Evolutionary conservation across 225 moss, liverwort and hornwort genomes (phyloP), one percentile per base, ranked within the genome.

Genomic region (Bryum argenteum): DNA sequence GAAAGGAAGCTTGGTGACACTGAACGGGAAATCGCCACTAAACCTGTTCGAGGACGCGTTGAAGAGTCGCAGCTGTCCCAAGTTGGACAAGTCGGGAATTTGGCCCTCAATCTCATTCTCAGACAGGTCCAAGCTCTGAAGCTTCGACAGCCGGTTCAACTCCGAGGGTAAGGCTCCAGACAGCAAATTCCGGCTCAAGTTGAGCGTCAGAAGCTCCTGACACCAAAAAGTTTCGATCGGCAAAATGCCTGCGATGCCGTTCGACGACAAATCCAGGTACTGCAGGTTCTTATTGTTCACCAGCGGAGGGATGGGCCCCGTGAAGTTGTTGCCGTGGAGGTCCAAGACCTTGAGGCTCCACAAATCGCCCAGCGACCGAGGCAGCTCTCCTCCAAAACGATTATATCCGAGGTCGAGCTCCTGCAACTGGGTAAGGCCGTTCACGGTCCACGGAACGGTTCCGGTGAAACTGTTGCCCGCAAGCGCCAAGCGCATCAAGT

Each of bases 211-310:
- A 15, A 77, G 67, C 69, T 70, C 58, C 17, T 9, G 62, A 56
- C 55, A 56, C 10, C 67, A 40, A 19, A 75, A 82, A 10, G 68
- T 79, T 45, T 72, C 20, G 26, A 20, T 10, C 17, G 79, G 79
- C 54, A 82, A 42, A 26, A 0, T 54, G 19, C 85, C 88, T 19
- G 69, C 55, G 20, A 88, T 41, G 39, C 8, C 59, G 41, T 88
- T 88, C n/a, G 82, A 85, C 9, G 85, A 85, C 45, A 88, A 58
- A 58, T 88, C 88, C 22, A 88, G 47, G 57, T 71, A 62, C 70
- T n/a, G 64, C 16, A 88, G 72, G 42, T 52, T 77, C 14, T 62
- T 71, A 28, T 66, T 71, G 10, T 61, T 59, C 63, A n/a, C 16
- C 22, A 87, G 67, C 42, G 19, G 54, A 47, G 87, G 83, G 8